A percentile compares a stretch with the other conserved stretches of the same genome.
These are phyloP conservation scores for Marsdenia floribunda DNA, from an alignment of 257 asterid species.

Conservation along the genomic window DNA sequence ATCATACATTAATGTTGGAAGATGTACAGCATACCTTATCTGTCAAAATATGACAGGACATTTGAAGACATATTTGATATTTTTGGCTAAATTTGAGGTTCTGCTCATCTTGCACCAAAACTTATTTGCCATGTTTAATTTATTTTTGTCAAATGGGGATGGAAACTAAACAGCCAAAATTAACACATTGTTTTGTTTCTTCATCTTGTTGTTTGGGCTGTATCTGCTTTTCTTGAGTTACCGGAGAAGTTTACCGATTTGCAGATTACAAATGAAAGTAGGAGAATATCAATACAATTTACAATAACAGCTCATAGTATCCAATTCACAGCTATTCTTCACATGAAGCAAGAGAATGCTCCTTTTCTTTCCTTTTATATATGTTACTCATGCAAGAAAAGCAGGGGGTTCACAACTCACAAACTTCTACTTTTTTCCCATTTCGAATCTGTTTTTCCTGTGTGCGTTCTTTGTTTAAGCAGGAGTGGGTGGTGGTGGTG, in stretches of 20 bases:
- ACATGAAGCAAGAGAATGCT: conserved; percentile 15
- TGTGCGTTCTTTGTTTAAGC: not conserved
- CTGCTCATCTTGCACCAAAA: too few species aligned
- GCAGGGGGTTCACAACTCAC: conserved; percentile 3
- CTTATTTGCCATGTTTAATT: too few species aligned
- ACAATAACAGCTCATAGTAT: not conserved
- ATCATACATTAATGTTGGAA: conserved; percentile 50
- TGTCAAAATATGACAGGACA: conserved; percentile 30
- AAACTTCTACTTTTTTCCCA: not conserved
- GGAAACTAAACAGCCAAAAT: too few species aligned
- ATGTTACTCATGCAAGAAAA: not conserved
- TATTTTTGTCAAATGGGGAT: too few species aligned
- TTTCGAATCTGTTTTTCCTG: not conserved
- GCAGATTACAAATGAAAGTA: not conserved
- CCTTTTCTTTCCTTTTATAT: too few species aligned
- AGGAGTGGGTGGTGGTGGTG: not conserved
- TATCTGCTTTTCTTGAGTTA: not conserved
- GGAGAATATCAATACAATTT: too few species aligned
- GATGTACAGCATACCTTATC: conserved; percentile 50
- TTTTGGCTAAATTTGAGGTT: too few species aligned
- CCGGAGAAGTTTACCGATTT: not conserved
- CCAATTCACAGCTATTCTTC: conserved; percentile 15
- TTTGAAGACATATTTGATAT: not conserved
- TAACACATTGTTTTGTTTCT: too few species aligned
- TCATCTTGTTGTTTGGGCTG: not conserved